Conservation (phyloP, 2,329 filamentous ascomycete genomes). For the Botryosphaeria dothidea region DNA sequence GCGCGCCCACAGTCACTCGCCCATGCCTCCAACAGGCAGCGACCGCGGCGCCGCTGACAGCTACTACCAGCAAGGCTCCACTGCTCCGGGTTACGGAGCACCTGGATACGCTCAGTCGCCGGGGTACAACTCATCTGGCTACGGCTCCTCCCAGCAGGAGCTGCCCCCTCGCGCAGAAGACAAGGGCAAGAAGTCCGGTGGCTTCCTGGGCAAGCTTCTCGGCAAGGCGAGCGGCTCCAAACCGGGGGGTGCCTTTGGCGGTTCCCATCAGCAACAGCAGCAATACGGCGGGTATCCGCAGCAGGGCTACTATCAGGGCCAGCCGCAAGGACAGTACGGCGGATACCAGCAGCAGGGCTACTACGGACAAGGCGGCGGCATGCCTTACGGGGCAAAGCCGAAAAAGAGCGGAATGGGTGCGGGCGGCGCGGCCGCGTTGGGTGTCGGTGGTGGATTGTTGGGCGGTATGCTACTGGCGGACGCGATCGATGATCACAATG, state of each 20-base stretch:
- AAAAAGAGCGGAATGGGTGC: slow-evolving; percentile 63
- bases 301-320: slow-evolving; percentile 30
- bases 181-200: slow-evolving; percentile 40
- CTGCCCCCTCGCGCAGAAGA: slow-evolving; percentile 30
- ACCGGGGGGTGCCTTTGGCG: background rate
- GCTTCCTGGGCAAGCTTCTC: slow-evolving; percentile 54
- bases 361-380: slow-evolving; percentile 33
- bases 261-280: slow-evolving; percentile 21
- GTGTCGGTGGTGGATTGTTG: slow-evolving; percentile 77
- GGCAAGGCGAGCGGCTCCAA: slow-evolving; percentile 39
- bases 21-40: slow-evolving; percentile 27
- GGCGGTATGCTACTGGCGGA: slow-evolving; percentile 73
- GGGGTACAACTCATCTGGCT: slow-evolving; percentile 27
- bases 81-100: slow-evolving; percentile 25
- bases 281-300: slow-evolving; percentile 26
- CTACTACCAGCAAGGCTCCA: slow-evolving; percentile 45
- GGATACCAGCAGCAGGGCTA: slow-evolving; percentile 33
- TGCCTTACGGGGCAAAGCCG: slow-evolving; percentile 28
- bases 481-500: slow-evolving; percentile 57
- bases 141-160: slow-evolving; percentile 29
- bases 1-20: slow-evolving; percentile 44
- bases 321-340: slow-evolving; percentile 29
- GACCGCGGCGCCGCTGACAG: slow-evolving; percentile 35
- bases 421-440: slow-evolving; percentile 72
- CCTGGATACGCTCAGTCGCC: slow-evolving; percentile 31